Evolutionary conservation across 805 yeast genomes (phyloP).

Genomic region (Yarrowia sp.): DNA sequence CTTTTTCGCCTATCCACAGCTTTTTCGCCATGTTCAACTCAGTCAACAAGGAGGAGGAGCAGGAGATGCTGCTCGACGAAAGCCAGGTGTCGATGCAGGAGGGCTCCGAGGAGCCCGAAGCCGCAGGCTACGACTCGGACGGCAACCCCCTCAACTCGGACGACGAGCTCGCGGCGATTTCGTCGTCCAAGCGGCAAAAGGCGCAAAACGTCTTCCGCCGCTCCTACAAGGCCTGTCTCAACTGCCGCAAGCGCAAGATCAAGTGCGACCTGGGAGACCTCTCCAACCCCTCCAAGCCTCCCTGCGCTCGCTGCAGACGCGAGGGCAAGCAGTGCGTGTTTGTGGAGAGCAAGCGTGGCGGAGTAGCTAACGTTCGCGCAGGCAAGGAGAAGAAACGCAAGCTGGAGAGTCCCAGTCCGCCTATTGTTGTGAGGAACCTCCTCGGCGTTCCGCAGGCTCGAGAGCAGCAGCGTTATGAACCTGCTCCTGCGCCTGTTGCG

Average conservation of each 20-base stretch:
- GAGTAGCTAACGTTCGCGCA: conserved; percentile 42
- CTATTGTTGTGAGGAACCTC: not conserved
- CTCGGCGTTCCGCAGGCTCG: not conserved
- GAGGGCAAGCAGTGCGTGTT: conserved; percentile 81
- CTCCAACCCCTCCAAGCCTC: conserved; percentile 70
- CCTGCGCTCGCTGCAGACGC: conserved; percentile 80
- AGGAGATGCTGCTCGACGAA: not conserved
- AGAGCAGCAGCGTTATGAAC: not conserved
- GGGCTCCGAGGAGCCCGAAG: conserved; percentile 8
- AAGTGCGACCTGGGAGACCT: conserved; percentile 82
- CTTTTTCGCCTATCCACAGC: not conserved
- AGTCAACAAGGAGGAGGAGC: conserved; percentile 19
- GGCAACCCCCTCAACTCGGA: not conserved
- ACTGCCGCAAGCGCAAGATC: conserved; percentile 80
- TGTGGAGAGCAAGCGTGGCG: conserved; percentile 57
- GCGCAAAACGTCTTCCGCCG: conserved; percentile 48
- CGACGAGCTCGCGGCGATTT: conserved; percentile 6
- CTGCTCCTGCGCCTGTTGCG: not conserved
- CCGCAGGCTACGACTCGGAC: not conserved
- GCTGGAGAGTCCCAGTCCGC: conserved; percentile 17
- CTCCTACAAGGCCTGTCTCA: conserved; percentile 78
- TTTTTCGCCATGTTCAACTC: not conserved
- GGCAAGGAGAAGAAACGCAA: conserved; percentile 35
- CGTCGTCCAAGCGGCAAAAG: conserved; percentile 20
- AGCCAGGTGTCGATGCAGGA: not conserved